These are phyloP conservation scores for Ascochyta lentis DNA, from an alignment of 2,329 filamentous ascomycete species.

Conservation along the genomic window DNA sequence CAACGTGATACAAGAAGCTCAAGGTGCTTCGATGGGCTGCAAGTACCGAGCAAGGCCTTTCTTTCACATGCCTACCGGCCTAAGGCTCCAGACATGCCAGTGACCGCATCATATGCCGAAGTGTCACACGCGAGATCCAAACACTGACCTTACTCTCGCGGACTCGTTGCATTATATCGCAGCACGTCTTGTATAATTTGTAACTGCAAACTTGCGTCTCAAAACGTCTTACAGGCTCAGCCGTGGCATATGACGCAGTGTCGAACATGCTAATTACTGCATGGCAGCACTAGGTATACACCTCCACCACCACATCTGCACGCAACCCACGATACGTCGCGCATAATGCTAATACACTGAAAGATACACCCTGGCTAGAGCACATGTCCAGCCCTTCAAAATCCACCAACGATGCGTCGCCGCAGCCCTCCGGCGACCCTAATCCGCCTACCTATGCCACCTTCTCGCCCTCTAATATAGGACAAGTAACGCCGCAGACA, in stretches of 20 bases:
- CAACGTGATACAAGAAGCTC: neutral
- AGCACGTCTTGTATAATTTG: neutral
- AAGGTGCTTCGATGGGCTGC: conserved; percentile 9
- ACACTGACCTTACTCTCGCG: neutral
- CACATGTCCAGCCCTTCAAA: conserved; percentile 50
- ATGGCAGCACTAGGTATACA: conserved; percentile 53
- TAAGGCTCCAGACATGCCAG: conserved; percentile 20
- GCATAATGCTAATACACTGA: conserved; percentile 37
- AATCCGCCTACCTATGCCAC: conserved; percentile 79
- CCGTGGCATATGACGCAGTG: conserved; percentile 47
- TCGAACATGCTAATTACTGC: conserved; percentile 33
- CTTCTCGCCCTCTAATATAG: conserved; percentile 85
- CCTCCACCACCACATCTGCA: conserved; percentile 16
- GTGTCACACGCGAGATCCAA: conserved; percentile 14
- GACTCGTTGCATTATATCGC: neutral
- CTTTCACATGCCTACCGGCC: conserved; percentile 39
- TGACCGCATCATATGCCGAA: conserved; percentile 23
- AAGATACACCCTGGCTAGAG: conserved; percentile 52
- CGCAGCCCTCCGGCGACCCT: conserved; percentile 51
- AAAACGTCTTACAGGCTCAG: conserved; percentile 25
- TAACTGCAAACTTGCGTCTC: neutral
- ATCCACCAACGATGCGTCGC: conserved; percentile 47
- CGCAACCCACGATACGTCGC: conserved; percentile 18
- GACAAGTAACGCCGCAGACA: conserved; percentile 69
- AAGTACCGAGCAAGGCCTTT: conserved; percentile 28